Percentiles rank a stretch among this genome's conserved stretches.
These are phyloP conservation scores for Cercospora nicotianae DNA, from an alignment of 2,329 filamentous ascomycete genomes.

Conservation along the genomic window DNA sequence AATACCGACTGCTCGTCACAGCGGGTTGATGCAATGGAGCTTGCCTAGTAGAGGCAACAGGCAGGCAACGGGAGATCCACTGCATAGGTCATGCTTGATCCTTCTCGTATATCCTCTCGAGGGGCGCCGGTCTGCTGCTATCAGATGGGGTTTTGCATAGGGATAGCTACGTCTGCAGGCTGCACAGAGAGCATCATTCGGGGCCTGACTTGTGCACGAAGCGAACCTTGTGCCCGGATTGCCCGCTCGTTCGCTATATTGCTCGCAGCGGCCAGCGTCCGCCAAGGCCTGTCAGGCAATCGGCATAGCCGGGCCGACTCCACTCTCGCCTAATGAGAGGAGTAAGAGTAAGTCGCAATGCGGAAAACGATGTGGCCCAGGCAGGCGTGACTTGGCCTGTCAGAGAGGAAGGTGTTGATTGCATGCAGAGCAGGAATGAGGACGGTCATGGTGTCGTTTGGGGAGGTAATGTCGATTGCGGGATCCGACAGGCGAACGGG, in stretches of 20 bases:
- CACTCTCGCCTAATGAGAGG: background rate
- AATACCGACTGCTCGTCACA: background rate
- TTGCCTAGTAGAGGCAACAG: background rate
- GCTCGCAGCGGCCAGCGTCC: background rate
- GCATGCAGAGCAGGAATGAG: background rate
- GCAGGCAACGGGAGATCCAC: background rate
- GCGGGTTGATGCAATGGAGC: background rate
- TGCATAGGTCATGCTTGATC: background rate
- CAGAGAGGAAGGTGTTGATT: background rate
- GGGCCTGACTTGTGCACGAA: background rate
- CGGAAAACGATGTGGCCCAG: background rate
- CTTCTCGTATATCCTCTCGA: background rate
- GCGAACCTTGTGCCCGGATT: background rate
- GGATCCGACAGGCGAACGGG: slow-evolving; percentile 2
- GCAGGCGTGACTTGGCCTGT: background rate
- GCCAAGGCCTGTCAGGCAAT: background rate
- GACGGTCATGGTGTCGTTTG: background rate
- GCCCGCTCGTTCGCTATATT: background rate
- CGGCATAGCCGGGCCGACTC: slow-evolving; percentile 2
- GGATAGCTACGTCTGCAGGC: background rate
- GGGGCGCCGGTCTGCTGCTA: background rate
- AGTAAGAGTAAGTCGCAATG: background rate
- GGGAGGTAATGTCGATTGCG: background rate
- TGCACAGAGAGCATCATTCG: background rate
- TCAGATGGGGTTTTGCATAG: background rate